Percentiles rank a stretch among this genome's conserved stretches.
phyloP scores from a whole-genome alignment of 805 yeast genomes.

The Torulaspora gathmanii region DNA sequence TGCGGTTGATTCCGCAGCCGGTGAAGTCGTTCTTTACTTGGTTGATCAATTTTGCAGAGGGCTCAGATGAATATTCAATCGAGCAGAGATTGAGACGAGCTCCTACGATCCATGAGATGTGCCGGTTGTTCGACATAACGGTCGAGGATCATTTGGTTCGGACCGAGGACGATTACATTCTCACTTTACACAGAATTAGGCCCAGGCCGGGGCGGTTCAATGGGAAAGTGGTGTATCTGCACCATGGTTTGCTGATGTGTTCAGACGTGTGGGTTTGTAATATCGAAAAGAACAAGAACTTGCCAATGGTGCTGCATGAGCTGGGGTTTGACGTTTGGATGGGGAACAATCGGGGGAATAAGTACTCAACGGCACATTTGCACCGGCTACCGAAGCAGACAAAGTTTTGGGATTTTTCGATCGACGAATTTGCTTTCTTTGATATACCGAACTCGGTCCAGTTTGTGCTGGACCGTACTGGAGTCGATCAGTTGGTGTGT shows the following conservation, averaged over 20 bases:
- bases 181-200: conserved; percentile 69
- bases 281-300: conserved; percentile 43
- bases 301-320: conserved; percentile 75
- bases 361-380: conserved; percentile 79
- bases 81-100: conserved; percentile 35
- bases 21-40: conserved; percentile 39
- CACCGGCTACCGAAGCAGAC: conserved; percentile 38
- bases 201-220: conserved; percentile 33
- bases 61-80: conserved; percentile 19
- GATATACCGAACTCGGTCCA: conserved; percentile 85
- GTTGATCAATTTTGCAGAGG: conserved; percentile 19
- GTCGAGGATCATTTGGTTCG: conserved; percentile 72
- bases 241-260: conserved; percentile 88
- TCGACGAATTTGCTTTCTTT: conserved; percentile 86
- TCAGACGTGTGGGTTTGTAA: conserved; percentile 74
- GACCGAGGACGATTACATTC: conserved; percentile 71
- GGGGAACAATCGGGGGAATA: conserved; percentile 90
- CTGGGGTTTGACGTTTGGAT: conserved; percentile 92
- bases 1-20: conserved; percentile 43
- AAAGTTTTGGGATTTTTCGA: conserved; percentile 80
- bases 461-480: conserved; percentile 56
- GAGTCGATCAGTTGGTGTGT: conserved; percentile 48
- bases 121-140: conserved; percentile 59
- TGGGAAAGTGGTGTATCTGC: conserved; percentile 66
- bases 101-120: conserved; percentile 57